Conservation (phyloP, 2,329 filamentous ascomycete genomes). For the Graphilbum ipis-grandicollis region DNA sequence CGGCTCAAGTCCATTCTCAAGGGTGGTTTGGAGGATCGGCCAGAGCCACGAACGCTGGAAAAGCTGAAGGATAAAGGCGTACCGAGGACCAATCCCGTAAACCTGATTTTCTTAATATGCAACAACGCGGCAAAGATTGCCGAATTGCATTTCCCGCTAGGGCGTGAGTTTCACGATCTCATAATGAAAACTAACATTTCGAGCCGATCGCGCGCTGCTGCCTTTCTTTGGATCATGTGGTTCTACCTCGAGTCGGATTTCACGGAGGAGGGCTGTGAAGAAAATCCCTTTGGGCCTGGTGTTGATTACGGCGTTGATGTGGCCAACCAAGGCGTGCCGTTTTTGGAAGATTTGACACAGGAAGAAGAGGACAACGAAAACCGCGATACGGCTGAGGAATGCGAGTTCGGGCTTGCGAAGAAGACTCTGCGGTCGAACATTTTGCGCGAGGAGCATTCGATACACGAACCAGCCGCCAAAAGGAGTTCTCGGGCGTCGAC, state of each 20-base stretch:
- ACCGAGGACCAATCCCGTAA: conserved; percentile 84
- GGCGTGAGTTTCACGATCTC: conserved; percentile 86
- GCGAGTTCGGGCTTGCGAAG: conserved; percentile 54
- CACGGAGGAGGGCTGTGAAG: conserved; percentile 66
- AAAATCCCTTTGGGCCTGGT: conserved; percentile 74
- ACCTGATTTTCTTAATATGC: conserved; percentile 88
- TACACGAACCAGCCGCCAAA: conserved; percentile 42
- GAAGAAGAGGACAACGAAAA: conserved; percentile 55
- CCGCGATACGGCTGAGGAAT: conserved; percentile 52
- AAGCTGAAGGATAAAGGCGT: conserved; percentile 54
- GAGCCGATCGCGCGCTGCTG: conserved; percentile 66
- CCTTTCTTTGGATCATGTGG: conserved; percentile 98
- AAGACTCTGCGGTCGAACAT: conserved; percentile 59
- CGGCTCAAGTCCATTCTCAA: conserved; percentile 94
- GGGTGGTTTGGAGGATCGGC: conserved; percentile 77
- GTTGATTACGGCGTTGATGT: conserved; percentile 48
- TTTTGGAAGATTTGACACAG: conserved; percentile 44
- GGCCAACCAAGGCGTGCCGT: conserved; percentile 52
- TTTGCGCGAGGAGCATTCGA: conserved; percentile 54
- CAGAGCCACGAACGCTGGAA: conserved; percentile 69
- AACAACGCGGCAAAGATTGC: conserved; percentile 82
- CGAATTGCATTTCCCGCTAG: conserved; percentile 73
- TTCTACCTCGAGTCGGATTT: conserved; percentile 97
- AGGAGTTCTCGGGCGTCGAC: conserved; percentile 25
- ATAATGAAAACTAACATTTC: conserved; percentile 79